Conservation (phyloP, 140 eudicot species). For the Erigeron philadelphicus region DNA sequence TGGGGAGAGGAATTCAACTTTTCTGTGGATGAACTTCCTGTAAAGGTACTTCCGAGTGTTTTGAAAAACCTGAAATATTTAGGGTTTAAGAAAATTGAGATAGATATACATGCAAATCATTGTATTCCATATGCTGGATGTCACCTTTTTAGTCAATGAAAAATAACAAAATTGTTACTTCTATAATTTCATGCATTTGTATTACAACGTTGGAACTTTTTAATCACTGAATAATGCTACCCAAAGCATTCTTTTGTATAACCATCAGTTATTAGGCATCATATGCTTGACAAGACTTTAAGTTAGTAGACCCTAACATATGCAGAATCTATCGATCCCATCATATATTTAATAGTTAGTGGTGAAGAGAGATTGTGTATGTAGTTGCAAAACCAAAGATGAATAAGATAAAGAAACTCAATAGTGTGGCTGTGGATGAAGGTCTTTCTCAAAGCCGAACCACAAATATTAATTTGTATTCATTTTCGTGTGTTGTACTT, state of each 20-base stretch:
- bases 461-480: no score
- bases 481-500: no score
- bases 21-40: constrained; percentile 88
- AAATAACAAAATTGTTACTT: not conserved
- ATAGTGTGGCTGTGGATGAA: no score
- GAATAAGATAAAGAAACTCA: no score
- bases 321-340: not conserved
- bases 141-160: no score
- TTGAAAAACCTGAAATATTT: not conserved
- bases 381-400: no score
- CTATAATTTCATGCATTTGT: constrained; percentile 3
- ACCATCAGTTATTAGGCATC: not conserved
- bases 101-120: not conserved
- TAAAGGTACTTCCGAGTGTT: constrained; percentile 51
- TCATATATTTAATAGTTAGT: constrained; percentile 10
- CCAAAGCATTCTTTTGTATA: constrained; percentile 1
- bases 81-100: constrained; percentile 18
- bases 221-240: not conserved
- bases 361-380: not conserved
- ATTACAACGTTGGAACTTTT: not conserved
- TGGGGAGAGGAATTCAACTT: constrained; percentile 98
- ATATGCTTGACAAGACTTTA: not conserved
- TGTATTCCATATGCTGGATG: constrained; percentile 7
- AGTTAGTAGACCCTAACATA: not conserved
- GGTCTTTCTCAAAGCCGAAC: no score